A percentile compares a stretch with the other conserved stretches of the same genome.
These are phyloP conservation scores for Solanum pennellii DNA, from an alignment of 257 asterid species.

Conservation along the genomic window DNA sequence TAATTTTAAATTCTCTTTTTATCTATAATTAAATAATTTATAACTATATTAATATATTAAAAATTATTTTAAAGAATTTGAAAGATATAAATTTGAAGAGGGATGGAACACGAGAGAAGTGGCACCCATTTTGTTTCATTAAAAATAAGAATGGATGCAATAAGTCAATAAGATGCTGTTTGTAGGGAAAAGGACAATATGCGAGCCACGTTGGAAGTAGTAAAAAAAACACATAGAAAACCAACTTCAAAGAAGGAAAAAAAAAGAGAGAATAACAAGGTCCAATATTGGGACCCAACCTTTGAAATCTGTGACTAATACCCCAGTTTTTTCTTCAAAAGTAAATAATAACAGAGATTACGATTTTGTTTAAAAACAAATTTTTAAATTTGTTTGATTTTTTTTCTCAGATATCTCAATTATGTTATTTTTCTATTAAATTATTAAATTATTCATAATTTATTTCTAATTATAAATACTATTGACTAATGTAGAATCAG, in stretches of 20 bases:
- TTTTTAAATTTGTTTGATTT: too few species aligned
- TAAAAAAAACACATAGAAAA: constrained; percentile 10
- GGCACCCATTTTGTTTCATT: not conserved
- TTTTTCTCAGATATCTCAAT: too few species aligned
- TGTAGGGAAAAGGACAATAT: constrained; percentile 39
- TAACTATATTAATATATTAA: too few species aligned
- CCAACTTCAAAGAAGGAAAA: not conserved
- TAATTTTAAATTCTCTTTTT: too few species aligned
- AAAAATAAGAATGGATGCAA: not conserved
- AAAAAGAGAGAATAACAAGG: not conserved
- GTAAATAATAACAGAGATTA: not conserved
- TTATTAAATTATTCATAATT: too few species aligned
- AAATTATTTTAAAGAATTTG: not conserved
- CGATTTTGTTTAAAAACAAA: not conserved
- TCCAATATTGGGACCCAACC: constrained; percentile 36
- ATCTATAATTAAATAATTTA: not conserved
- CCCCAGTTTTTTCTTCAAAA: constrained; percentile 44
- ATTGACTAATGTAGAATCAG: too few species aligned
- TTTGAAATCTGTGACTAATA: constrained; percentile 49
- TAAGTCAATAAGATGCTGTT: constrained; percentile 33
- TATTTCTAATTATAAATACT: too few species aligned
- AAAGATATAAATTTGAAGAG: not conserved
- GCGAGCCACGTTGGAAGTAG: constrained; percentile 25
- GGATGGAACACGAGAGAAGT: not conserved
- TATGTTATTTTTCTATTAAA: too few species aligned